Evolutionary conservation across 192 early-diverging fungal species (phyloP).

Genomic region (Backusella tuberculispora): DNA sequence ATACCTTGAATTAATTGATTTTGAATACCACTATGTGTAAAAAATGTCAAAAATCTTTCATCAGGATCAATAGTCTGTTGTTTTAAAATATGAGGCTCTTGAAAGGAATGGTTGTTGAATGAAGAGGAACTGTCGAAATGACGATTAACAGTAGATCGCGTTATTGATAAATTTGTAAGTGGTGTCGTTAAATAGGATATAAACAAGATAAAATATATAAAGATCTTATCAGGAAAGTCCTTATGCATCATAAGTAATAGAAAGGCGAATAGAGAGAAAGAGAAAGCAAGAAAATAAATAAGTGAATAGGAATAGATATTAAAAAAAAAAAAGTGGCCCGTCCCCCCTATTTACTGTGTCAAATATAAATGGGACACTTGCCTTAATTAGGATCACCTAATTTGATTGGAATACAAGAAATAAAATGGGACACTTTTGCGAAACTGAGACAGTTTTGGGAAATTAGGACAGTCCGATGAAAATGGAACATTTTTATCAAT

Average conservation of each 20-base stretch:
- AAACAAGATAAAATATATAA: neutral
- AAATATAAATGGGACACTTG: too few relatives aligned
- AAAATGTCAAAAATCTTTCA: constrained; percentile 51
- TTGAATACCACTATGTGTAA: constrained; percentile 59
- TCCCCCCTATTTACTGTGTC: too few relatives aligned
- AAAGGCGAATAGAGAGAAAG: too few relatives aligned
- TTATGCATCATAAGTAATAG: neutral
- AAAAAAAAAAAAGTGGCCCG: too few relatives aligned
- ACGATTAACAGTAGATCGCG: neutral
- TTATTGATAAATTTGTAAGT: neutral
- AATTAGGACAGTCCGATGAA: too few relatives aligned
- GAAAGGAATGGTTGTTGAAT: constrained; percentile 5
- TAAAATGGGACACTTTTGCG: too few relatives aligned
- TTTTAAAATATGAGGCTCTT: neutral
- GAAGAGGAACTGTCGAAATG: neutral
- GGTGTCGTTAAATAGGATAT: neutral
- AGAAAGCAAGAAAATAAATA: too few relatives aligned
- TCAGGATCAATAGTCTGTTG: constrained; percentile 15
- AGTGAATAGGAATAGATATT: too few relatives aligned
- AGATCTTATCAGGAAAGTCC: neutral
- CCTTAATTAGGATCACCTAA: too few relatives aligned
- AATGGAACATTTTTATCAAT: too few relatives aligned
- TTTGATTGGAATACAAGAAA: too few relatives aligned
- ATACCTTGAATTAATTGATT: constrained; percentile 50
- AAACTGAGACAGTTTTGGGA: too few relatives aligned